Evolutionary conservation across 768 basidiomycete species (phyloP), one percentile per base, ranked within the genome.

Genomic region (Rhizopogon vinicolor): DNA sequence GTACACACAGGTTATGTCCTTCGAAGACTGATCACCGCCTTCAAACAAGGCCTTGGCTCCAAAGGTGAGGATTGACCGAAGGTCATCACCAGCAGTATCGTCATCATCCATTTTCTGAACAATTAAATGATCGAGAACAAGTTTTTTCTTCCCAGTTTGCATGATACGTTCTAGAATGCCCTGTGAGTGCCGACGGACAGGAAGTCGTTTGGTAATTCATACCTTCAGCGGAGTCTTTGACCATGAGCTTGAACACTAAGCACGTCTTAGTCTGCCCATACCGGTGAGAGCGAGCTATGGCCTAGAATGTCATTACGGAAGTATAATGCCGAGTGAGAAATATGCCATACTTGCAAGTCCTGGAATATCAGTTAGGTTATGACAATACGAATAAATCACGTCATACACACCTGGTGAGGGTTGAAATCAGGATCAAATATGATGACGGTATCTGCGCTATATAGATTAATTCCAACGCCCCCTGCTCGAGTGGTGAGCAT

Each of bases 381-480:
- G 60, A 58, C 40, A 7, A 45, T 9, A 44, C 51, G 39, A 50
- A 41, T 28, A 41, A 31, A 39, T 49, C 31, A 40, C 9, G 4
- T n/a, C 46, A 40, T 14, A 68, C 79, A 28, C 45, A 87, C 88
- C 78, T 89, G 89, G 72, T 97, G 93, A n/a, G 96, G 96, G 65
- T 99, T 99, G 70, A 94, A 99, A 74, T 99, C 97, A 0, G 94
- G 93, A 66, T 99, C 96, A 62, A 87, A 91, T 53, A 93, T 86
- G 43, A 93, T 88, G 29, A 95, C 93, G 0, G 94, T 96, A 68
- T 98, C 96, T 18, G 96, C 95, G 7, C 86, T 90, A 75, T 88
- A 81, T 31, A 93, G 81, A 67, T 98, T 98, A 68, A 98, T 89
- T 51, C 91, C 92, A 52, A 93, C 91, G 52, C 93, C 95, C 14